Evolutionary conservation across 2,329 filamentous ascomycete species (phyloP), one percentile per base, ranked within the genome.

Genomic region (Bertia moriformis): DNA sequence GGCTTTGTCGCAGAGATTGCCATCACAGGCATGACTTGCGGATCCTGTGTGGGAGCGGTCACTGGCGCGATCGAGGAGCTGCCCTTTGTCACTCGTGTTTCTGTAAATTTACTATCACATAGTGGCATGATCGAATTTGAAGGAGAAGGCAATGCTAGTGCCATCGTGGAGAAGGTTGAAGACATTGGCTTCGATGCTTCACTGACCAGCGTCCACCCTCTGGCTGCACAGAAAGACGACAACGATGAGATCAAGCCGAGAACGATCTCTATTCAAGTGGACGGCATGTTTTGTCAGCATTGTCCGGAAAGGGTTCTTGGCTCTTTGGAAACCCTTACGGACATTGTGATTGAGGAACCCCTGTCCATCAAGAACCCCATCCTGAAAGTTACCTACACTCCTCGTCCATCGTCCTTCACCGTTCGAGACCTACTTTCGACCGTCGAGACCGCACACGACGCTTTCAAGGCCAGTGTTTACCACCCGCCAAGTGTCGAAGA

Each of bases 401-500:
- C 74, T 2, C 43, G 56, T 2, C 51, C 65, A 13, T 68, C 71
- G 1, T 47, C 49, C 1, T 53, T 76, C 42, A 78, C 71, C 0
- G 59, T 78, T 40, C 62, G 74, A 40, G 57, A 58, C n/a, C 69
- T 80, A 33, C 55, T 75, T 29, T 47, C 58, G 17, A 50, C 57
- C 1, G 69, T 79, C 39, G 50, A 56, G n/a, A 49, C 50, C 7
- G 50, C 63, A 2, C 66, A 78, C 44, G 49, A 59, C 7, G 59
- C 55, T 3, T 73, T 78, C 48, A 55, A 51, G 18, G 61, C 65
- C 3, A 61, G 57, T 2, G 57, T 79, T 4, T 68, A 70, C 46
- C 69, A 73, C 41, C 66, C 71, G 4, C 70, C 70, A 2, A 73
- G 66, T 1, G 61, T 79, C 35, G 75, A 79, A 53, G 71, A 79